Base-by-base conservation (phyloP, 305 asterid species). In the Fraxinus platypoda region DNA sequence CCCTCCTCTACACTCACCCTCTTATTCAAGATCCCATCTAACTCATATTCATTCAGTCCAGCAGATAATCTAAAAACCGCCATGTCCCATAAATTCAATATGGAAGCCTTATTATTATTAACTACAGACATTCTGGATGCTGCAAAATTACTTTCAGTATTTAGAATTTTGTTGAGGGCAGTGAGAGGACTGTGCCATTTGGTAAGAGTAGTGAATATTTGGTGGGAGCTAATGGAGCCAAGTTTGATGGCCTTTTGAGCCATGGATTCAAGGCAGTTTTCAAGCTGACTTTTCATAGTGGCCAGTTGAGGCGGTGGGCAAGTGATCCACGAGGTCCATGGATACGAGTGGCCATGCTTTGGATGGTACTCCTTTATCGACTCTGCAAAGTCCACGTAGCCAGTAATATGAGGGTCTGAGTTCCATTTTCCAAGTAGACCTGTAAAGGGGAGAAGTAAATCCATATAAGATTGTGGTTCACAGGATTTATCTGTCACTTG, bases 361-460 rank as follows among this genome's bases (percentile, higher is more conserved):
- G 99, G 99, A 90, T 95, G 98, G 88, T 93, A 88, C 73, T 89
- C 94, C 85, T 90, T 84, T 6, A 94, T 80, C 7, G 92, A 86
- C 86, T 95, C 97, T 0, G 97, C 99, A 81, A 95, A 92, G 91
- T 95, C 99, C 30, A 95, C 91, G 78, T 94, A 95, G 52, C 94
- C 98, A 70, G 99, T 88, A 33, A 94, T 38, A 80, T 95, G 99
- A 28, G 98, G 98, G 64, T 94, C 98, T 0, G 90, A 87, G 87
- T 95, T 95, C 99, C 99, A 95, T 84, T 89, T 87, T 80, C 90
- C 95, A 80, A 85, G 90, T 19, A 94, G 89, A 82, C 98, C 98
- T 94, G 93, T 37, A 74, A 76, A 80, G 64, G 79, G 59, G 81
- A 76, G 38, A 75, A 0, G 71, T 26, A 74, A 71, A 81, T 38